Evolutionary conservation across 1,284 basidiomycete genomes (phyloP), one percentile per base, ranked within the genome.

Genomic region (Peniophora sp.): DNA sequence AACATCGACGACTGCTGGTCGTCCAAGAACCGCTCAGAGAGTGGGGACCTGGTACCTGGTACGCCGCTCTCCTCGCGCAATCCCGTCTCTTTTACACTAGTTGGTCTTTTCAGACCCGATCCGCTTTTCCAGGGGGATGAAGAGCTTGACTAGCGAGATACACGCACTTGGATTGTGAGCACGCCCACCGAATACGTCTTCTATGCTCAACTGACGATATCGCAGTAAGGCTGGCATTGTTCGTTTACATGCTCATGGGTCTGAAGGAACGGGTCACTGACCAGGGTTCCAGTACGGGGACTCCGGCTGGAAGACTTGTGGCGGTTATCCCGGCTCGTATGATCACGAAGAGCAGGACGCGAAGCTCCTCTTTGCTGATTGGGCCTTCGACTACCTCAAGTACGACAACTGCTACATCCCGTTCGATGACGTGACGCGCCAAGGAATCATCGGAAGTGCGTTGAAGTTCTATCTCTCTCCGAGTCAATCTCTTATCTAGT

Each of bases 301-400:
- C 53, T 73, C 75, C 11, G 76, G 76, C 17, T 78, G 75, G 76
- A 71, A 68, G 54, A 78, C 76, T 2, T 78, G 76, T 54, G 69
- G 68, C 14, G 65, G 73, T 12, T 79, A 72, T 56, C 76, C 76
- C 9, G 76, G 76, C 18, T 76, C 75, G 0, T 79, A 68, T 62
- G 63, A 72, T 53, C 72, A 79, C 54, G 76, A 79, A 61, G 60
- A 59, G 17, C 67, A 68, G 47, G 74, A 76, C 57, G 68, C 62
- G 3, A 65, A 67, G 54, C 65, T 67, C n/a, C 68, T 68, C 57
- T 75, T 72, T 60, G 66, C 68, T 34, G 67, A 74, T 36, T 79
- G 76, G 76, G 75, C 74, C 1, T 78, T 78, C 51, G 74, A 78
- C 56, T 71, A 73, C 49, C 60, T 78, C 8, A 79, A 78, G 74